Conservation (phyloP, 345 rosid genomes). For the Euphorbia peplus region DNA sequence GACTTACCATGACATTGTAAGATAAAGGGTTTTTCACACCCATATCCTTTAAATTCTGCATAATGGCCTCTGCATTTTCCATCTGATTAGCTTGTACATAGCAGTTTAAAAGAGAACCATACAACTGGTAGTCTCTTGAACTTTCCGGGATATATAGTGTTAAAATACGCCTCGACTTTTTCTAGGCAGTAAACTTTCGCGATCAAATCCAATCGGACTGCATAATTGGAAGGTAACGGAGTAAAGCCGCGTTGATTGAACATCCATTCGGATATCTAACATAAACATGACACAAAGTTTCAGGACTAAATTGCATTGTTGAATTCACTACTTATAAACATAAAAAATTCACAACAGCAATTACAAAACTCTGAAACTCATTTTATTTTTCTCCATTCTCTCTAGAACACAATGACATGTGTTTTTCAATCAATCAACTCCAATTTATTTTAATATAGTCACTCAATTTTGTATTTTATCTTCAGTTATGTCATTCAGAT, state of each 20-base stretch:
- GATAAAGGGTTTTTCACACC: background rate
- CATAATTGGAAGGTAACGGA: background rate
- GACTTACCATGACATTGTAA: background rate
- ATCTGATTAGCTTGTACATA: background rate
- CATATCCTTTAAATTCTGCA: background rate
- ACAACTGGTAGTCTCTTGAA: background rate
- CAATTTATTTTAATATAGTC: too few relatives aligned
- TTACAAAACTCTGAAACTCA: too few relatives aligned
- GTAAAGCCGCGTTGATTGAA: background rate
- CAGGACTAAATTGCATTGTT: too few relatives aligned
- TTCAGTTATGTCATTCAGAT: too few relatives aligned
- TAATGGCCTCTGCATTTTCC: background rate
- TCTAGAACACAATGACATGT: too few relatives aligned
- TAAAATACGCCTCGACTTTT: background rate
- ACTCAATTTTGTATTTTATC: too few relatives aligned
- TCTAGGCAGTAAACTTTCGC: background rate
- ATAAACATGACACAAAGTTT: background rate
- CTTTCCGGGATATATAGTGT: background rate
- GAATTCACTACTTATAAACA: too few relatives aligned
- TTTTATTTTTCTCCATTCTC: too few relatives aligned
- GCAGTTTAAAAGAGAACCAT: background rate
- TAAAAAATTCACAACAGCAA: too few relatives aligned
- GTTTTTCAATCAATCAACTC: too few relatives aligned
- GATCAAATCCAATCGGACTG: background rate
- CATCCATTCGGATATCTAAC: conserved; percentile 43